A percentile compares a stretch with the other conserved stretches of the same genome.
These are phyloP conservation scores for Garcia nutans DNA, from an alignment of 345 rosid species.

Conservation along the genomic window DNA sequence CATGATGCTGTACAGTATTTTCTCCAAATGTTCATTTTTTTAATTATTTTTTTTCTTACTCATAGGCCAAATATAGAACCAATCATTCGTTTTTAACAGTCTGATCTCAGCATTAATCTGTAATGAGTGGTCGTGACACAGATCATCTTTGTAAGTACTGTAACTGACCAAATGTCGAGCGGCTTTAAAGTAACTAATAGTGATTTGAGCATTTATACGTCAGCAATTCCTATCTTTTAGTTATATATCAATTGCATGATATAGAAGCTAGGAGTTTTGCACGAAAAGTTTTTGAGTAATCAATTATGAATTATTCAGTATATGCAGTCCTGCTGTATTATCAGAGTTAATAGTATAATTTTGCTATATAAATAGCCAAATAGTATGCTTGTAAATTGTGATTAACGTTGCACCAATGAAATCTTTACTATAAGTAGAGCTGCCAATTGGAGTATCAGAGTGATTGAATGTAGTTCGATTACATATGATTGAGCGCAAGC, in stretches of 20 bases:
- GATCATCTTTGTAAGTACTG: conserved; percentile 17
- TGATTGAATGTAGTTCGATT: too few species aligned
- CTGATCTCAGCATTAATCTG: conserved; percentile 2
- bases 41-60: not conserved
- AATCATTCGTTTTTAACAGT: not conserved
- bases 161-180: not conserved
- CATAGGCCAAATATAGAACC: conserved; percentile 1
- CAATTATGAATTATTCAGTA: too few species aligned
- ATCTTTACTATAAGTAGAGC: too few species aligned
- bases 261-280: not conserved
- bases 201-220: conserved; percentile 1
- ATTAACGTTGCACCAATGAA: too few species aligned
- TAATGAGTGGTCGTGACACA: not conserved
- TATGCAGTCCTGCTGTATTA: too few species aligned
- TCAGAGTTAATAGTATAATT: too few species aligned
- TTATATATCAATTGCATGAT: not conserved
- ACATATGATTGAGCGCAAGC: too few species aligned
- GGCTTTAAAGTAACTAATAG: conserved; percentile 1
- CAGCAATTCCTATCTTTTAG: not conserved
- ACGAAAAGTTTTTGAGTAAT: too few species aligned
- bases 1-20: conserved; percentile 36
- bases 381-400: too few species aligned
- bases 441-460: too few species aligned
- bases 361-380: too few species aligned
- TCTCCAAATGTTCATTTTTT: not conserved